These are phyloP conservation scores for Pseudofabraea citricarpa DNA, from an alignment of 2,329 filamentous ascomycete species.

Conservation along the genomic window DNA sequence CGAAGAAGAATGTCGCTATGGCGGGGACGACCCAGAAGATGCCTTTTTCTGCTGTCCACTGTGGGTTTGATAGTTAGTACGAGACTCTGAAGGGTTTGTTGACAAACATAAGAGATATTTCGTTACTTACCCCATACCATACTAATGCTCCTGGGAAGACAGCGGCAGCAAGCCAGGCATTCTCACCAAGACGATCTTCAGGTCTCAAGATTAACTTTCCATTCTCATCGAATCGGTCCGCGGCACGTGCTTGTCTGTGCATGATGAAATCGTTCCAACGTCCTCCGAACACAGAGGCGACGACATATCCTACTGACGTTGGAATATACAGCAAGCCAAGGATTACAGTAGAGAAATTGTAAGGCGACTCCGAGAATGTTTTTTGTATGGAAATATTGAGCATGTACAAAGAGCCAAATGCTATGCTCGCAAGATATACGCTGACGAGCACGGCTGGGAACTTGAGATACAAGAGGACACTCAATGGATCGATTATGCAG, in stretches of 20 bases:
- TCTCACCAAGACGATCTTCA: constrained; percentile 79
- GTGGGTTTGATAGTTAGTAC: neutral
- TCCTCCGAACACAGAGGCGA: constrained; percentile 65
- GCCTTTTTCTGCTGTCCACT: constrained; percentile 61
- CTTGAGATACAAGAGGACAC: constrained; percentile 64
- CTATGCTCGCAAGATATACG: constrained; percentile 69
- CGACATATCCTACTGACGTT: constrained; percentile 66
- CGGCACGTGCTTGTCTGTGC: constrained; percentile 67
- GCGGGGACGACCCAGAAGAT: constrained; percentile 59
- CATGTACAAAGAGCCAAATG: constrained; percentile 71
- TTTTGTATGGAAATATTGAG: constrained; percentile 74
- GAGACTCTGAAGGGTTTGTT: too few relatives aligned
- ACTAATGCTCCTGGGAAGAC: constrained; percentile 67
- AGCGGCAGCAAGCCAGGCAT: constrained; percentile 70
- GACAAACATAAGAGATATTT: neutral
- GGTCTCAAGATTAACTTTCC: constrained; percentile 66
- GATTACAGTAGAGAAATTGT: constrained; percentile 62
- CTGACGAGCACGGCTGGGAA: constrained; percentile 71
- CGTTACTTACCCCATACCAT: constrained; percentile 53
- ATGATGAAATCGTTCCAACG: constrained; percentile 79
- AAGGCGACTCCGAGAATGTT: constrained; percentile 62
- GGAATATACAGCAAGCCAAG: constrained; percentile 77
- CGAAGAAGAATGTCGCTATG: constrained; percentile 69
- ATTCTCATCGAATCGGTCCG: constrained; percentile 60
- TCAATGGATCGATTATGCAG: constrained; percentile 67